These are phyloP conservation scores for Diutina rugosa DNA, from an alignment of 1,139 yeast species.

Conservation along the genomic window DNA sequence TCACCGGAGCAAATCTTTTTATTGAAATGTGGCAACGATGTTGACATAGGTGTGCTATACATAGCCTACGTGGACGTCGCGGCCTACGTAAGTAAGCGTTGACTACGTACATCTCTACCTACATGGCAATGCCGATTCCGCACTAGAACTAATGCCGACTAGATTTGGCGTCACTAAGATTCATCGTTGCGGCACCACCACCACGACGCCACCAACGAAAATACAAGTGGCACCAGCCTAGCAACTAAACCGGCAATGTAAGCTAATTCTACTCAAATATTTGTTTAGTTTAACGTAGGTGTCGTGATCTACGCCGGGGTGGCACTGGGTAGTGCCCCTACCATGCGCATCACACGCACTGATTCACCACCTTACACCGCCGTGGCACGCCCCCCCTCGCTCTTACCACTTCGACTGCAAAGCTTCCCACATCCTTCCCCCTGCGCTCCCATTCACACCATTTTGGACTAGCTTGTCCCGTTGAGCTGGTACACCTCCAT, in stretches of 20 bases:
- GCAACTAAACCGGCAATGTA: too few relatives aligned
- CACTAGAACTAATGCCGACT: not conserved
- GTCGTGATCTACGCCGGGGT: too few relatives aligned
- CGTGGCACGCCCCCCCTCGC: not conserved
- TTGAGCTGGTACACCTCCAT: not conserved
- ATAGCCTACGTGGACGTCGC: too few relatives aligned
- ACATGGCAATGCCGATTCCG: not conserved
- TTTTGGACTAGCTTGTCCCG: not conserved
- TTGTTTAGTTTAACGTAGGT: too few relatives aligned
- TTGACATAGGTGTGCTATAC: too few relatives aligned
- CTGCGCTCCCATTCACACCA: not conserved
- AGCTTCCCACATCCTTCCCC: not conserved
- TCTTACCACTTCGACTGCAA: not conserved
- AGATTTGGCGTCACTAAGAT: not conserved
- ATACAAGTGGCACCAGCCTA: too few relatives aligned
- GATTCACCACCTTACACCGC: not conserved
- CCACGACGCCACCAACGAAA: too few relatives aligned
- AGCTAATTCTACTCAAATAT: too few relatives aligned
- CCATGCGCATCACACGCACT: not conserved
- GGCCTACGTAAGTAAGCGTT: too few relatives aligned
- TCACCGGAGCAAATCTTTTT: too few relatives aligned
- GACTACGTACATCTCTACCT: not conserved
- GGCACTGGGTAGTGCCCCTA: not conserved
- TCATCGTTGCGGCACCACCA: not conserved
- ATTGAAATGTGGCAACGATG: too few relatives aligned